Evolutionary conservation across 345 rosid genomes (phyloP), one percentile per base, ranked within the genome.

Genomic region (Populus alba): DNA sequence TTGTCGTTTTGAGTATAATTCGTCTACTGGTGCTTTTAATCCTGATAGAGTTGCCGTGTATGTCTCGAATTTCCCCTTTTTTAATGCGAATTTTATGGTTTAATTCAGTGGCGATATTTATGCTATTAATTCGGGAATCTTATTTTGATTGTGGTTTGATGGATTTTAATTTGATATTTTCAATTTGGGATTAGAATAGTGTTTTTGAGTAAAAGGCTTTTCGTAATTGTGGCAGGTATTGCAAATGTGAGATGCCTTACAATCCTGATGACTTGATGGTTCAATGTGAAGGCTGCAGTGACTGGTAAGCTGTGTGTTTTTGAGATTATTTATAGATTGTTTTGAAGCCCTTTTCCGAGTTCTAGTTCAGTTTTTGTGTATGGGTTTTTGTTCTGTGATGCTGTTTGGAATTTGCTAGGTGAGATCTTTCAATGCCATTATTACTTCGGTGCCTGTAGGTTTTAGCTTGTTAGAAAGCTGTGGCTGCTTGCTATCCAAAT

Each of bases 171-270:
- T 59, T 25, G 25, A 59, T 23, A 59, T 53, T 47, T 47, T 47
- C 4, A 3, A 12, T 39, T 53, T 53, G 17, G 59, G 59, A 53
- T 53, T 20, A 7, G 22, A 53, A 18, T 10, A 10, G 29, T 47
- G 51, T 45, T 13, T 45, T 11, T 45, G 5, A 45, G 51, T 47
- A 15, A 47, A 47, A 11, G 6, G 17, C 16, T 9, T 0, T 10
- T 43, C 47, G 2, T 43, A 43, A 11, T 43, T 39, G 37, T 72
- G 73, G 84, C 85, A 96, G 99, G 83, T 96, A 91, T 84, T 96
- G 99, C 86, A 96, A 94, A 77, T 96, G 99, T 61, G 98, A 96
- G 88, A 96, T 96, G 99, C 99, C 99, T 35, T 96, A 94, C 75
- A 96, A 96, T 79, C 99, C 99, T 20, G 99, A 96, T 81, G 98